Evolutionary conservation across 2,329 filamentous ascomycete species (phyloP).

Genomic region (Colletotrichum liriopes): DNA sequence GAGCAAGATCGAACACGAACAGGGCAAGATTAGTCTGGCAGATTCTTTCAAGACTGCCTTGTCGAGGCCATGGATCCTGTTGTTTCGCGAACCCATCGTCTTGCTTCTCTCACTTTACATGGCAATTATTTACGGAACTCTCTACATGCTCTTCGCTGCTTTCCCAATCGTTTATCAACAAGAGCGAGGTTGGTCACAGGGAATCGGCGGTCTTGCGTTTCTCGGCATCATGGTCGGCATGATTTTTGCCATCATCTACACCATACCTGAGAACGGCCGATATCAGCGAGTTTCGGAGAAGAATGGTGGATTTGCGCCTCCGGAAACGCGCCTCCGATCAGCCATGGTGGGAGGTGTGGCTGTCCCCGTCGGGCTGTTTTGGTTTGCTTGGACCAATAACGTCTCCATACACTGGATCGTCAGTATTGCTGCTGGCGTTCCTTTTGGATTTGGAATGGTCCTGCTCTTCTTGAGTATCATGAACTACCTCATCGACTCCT

Average conservation of each 20-base stretch:
- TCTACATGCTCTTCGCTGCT: constrained; percentile 73
- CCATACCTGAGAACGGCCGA: constrained; percentile 60
- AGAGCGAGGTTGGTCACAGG: constrained; percentile 70
- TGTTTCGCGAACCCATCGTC: constrained; percentile 81
- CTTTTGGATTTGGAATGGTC: constrained; percentile 58
- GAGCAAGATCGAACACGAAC: constrained; percentile 63
- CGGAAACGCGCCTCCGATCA: constrained; percentile 70
- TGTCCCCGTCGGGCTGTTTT: constrained; percentile 69
- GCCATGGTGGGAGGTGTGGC: constrained; percentile 68
- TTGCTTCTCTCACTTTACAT: constrained; percentile 76
- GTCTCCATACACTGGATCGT: constrained; percentile 67
- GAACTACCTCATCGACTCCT: constrained; percentile 71
- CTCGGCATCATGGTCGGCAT: constrained; percentile 79
- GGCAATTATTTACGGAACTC: constrained; percentile 71
- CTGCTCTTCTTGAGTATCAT: constrained; percentile 69
- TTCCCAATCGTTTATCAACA: constrained; percentile 78
- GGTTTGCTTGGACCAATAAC: constrained; percentile 71
- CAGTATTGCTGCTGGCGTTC: constrained; percentile 51
- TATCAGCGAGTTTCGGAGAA: constrained; percentile 57
- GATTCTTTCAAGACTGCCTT: constrained; percentile 61
- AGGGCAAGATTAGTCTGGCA: constrained; percentile 50
- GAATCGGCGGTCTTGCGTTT: constrained; percentile 76
- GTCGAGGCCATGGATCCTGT: constrained; percentile 76
- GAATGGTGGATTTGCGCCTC: constrained; percentile 65
- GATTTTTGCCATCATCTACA: constrained; percentile 67